Base-by-base conservation (phyloP, 176 grass and related monocot genomes). In the Juncus effusus region DNA sequence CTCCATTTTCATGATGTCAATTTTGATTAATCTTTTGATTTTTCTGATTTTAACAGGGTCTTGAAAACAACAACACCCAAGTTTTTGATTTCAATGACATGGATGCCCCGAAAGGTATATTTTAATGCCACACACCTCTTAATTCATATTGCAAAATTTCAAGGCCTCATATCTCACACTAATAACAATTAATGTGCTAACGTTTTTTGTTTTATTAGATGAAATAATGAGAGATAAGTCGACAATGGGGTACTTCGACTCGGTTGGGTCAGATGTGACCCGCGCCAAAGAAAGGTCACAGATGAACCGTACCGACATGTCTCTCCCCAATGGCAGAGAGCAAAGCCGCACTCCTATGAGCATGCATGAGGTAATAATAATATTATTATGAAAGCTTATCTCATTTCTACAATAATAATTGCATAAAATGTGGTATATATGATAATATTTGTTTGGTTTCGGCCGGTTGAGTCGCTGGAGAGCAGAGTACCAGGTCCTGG, bases 221-320 rank as follows among this genome's bases (percentile, higher is more conserved):
- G 59, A 78, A 76, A 85, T 82, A 73, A 70, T 87, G 64, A 71
- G 59, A 73, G 83, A 93, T 15, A 85, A 60, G 28, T 99, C 85
- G 11, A 99, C 94, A 36, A 82, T 90, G 8, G 95, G 95, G 50
- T 82, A 80, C 42, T 51, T 99, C 61, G 78, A 90, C 53, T 93
- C 94, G n/a, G 36, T 99, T n/a, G 89, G 94, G 53, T 99, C 89
- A 59, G 89, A 99, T 80, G 80, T 93, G 62, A 99, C 89, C 8
- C 85, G 80, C 54, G 93, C 83, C 9, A 66, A 73, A 66, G 85
- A 83, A 35, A 71, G 72, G 67, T 80, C 75, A 66, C 83, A 93
- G 40, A 69, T 36, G 60, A 47, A 47, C 9, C 76, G 86, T 60
- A 80, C 84, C 44, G 78, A 72, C 64, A 64, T 62, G 59, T 82